These are phyloP conservation scores for Paraphoma chrysanthemicola DNA, from an alignment of 2,329 filamentous ascomycete genomes.

Conservation along the genomic window DNA sequence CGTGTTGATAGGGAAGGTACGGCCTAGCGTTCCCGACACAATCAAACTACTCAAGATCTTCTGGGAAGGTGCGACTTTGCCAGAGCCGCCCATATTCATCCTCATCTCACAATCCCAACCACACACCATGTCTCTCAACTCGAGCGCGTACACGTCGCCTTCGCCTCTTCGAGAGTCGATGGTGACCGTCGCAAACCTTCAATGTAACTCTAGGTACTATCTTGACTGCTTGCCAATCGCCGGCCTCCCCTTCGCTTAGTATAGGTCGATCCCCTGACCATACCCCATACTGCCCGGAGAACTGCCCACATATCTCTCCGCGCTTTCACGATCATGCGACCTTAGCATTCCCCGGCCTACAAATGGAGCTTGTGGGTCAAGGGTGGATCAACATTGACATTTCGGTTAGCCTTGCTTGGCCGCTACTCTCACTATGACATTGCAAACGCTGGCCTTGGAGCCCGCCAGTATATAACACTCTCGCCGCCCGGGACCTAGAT, in stretches of 20 bases:
- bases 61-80: conserved; percentile 2
- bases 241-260: neutral
- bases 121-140: neutral
- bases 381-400: conserved; percentile 5
- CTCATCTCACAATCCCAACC: neutral
- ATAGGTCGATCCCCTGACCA: neutral
- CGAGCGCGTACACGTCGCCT: conserved; percentile 10
- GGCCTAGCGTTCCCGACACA: neutral
- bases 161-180: neutral
- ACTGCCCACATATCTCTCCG: neutral
- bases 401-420: conserved; percentile 5
- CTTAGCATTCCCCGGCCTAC: neutral
- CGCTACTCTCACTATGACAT: neutral
- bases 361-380: conserved; percentile 15
- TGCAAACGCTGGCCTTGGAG: neutral
- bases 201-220: conserved; percentile 3
- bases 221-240: neutral
- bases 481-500: neutral
- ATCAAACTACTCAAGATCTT: conserved; percentile 5
- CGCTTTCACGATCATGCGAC: neutral
- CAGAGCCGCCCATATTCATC: conserved; percentile 4
- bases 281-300: neutral
- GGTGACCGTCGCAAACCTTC: conserved; percentile 1
- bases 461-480: conserved; percentile 11
- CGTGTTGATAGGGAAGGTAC: conserved; percentile 8